phyloP scores from a whole-genome alignment of 2,329 filamentous ascomycete species.

The Penicillium polonicum region DNA sequence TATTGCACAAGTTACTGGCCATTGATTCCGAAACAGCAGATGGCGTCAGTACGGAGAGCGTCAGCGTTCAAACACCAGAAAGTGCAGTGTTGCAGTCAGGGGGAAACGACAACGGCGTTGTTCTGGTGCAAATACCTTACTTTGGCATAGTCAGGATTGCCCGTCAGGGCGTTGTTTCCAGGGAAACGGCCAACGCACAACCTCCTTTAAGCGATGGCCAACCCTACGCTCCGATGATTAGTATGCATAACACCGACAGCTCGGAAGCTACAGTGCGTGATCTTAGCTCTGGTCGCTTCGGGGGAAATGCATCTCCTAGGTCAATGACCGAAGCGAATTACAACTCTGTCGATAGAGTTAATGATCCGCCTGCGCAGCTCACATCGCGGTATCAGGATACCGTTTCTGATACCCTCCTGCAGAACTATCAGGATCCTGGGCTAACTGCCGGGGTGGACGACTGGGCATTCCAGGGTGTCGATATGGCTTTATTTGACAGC shows the following conservation, averaged over 20 bases:
- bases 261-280: not conserved
- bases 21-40: slow-evolving; percentile 20
- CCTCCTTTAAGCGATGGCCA: not conserved
- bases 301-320: not conserved
- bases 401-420: not conserved
- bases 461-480: slow-evolving; percentile 16
- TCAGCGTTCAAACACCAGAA: not conserved
- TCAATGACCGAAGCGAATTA: not conserved
- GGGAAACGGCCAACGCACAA: not conserved
- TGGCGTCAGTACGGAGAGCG: not conserved
- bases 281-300: not conserved
- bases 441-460: slow-evolving; percentile 30
- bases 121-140: slow-evolving; percentile 46
- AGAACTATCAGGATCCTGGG: slow-evolving; percentile 38
- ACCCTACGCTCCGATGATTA: not conserved
- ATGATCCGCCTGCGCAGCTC: not conserved
- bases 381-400: not conserved
- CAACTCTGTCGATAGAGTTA: not conserved
- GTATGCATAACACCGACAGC: not conserved
- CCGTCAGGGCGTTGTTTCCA: slow-evolving; percentile 15
- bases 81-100: not conserved
- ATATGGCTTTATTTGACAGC: slow-evolving; percentile 16
- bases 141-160: slow-evolving; percentile 44
- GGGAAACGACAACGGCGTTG: slow-evolving; percentile 2
- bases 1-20: slow-evolving; percentile 20